A percentile compares a stretch with the other conserved stretches of the same genome.
phyloP scores from a whole-genome alignment of 2,329 filamentous ascomycete genomes.

The Calycina herbarum region DNA sequence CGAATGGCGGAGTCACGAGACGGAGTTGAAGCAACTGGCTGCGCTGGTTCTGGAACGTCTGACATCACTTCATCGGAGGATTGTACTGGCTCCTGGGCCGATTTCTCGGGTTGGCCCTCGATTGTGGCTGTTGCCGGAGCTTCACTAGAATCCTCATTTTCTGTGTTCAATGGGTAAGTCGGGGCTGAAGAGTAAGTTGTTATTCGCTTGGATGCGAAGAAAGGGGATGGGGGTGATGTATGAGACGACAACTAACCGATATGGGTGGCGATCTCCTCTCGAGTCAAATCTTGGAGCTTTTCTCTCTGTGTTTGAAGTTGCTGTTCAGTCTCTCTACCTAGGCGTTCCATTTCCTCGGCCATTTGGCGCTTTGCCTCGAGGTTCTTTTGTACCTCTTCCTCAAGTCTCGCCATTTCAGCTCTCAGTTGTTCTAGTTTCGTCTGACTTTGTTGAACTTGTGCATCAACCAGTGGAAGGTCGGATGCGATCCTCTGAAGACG shows the following conservation, averaged over 20 bases:
- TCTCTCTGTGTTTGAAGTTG: slow-evolving; percentile 38
- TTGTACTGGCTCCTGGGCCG: not conserved
- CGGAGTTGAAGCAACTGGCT: not conserved
- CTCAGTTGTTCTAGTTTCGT: slow-evolving; percentile 34
- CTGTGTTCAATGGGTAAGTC: slow-evolving; percentile 11
- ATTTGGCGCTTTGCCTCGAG: slow-evolving; percentile 38
- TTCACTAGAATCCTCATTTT: not conserved
- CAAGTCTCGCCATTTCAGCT: slow-evolving; percentile 35
- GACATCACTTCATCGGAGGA: not conserved
- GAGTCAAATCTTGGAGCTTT: slow-evolving; percentile 34
- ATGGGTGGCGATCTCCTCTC: slow-evolving; percentile 28
- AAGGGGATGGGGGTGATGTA: not conserved
- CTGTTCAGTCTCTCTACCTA: slow-evolving; percentile 38
- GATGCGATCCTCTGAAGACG: slow-evolving; percentile 36
- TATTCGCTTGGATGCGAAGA: not conserved
- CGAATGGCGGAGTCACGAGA: not conserved
- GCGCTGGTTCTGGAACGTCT: not conserved
- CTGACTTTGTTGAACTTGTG: slow-evolving; percentile 35
- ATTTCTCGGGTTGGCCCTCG: not conserved
- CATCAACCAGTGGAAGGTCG: slow-evolving; percentile 37
- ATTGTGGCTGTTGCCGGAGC: not conserved
- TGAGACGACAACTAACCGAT: slow-evolving; percentile 24
- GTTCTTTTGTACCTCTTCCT: slow-evolving; percentile 34
- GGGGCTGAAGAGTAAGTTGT: slow-evolving; percentile 28
- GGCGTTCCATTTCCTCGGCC: slow-evolving; percentile 38